phyloP scores from a whole-genome alignment of 2,329 filamentous ascomycete species.

The Trichophyton schoenleinii region DNA sequence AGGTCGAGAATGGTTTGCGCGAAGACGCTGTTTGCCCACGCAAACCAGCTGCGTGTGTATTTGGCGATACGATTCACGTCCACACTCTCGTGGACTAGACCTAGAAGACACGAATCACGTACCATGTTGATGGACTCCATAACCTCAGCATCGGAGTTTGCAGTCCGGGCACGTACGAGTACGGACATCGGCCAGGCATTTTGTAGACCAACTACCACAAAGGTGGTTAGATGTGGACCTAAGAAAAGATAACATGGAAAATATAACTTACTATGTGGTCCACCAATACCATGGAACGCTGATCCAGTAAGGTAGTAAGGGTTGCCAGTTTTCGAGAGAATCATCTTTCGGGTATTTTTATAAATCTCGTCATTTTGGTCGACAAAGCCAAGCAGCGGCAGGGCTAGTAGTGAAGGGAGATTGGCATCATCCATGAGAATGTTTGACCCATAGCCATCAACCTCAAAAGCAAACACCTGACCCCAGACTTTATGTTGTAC shows the following conservation, averaged over 20 bases:
- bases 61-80: constrained; percentile 57
- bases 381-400: constrained; percentile 49
- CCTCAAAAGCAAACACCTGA: constrained; percentile 51
- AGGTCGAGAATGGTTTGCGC: constrained; percentile 83
- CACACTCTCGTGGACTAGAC: constrained; percentile 83
- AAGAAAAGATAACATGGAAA: neutral
- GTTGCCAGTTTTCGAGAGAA: constrained; percentile 63
- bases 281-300: constrained; percentile 78
- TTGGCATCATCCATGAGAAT: constrained; percentile 57
- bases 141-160: constrained; percentile 70
- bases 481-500: constrained; percentile 40
- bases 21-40: constrained; percentile 96
- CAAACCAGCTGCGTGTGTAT: constrained; percentile 90
- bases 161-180: constrained; percentile 81
- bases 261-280: constrained; percentile 46
- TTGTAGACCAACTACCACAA: constrained; percentile 55
- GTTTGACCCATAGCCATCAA: constrained; percentile 50
- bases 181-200: constrained; percentile 97
- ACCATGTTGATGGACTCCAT: constrained; percentile 58
- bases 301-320: constrained; percentile 74
- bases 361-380: constrained; percentile 55
- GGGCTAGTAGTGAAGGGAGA: constrained; percentile 48
- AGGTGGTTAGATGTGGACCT: constrained; percentile 1
- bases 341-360: constrained; percentile 74
- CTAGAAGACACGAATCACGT: constrained; percentile 59